Percentiles rank a stretch among this genome's conserved stretches.
These are phyloP conservation scores for Scytalidium lignicola DNA, from an alignment of 2,329 filamentous ascomycete genomes.

Conservation along the genomic window DNA sequence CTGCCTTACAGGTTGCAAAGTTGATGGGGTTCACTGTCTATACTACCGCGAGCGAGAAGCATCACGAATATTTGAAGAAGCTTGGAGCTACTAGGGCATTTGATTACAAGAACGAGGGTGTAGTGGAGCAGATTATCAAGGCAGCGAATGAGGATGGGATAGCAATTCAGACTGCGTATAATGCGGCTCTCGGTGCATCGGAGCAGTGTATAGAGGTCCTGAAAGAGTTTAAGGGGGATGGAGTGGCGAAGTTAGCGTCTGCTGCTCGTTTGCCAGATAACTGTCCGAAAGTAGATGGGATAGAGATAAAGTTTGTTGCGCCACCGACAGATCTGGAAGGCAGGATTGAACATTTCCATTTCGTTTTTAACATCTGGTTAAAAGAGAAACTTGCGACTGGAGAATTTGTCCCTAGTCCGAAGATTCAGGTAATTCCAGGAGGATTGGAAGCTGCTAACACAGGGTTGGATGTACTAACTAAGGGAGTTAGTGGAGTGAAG, in stretches of 20 bases:
- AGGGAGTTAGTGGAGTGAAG: slow-evolving; percentile 36
- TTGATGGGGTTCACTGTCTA: background rate
- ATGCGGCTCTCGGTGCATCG: slow-evolving; percentile 2
- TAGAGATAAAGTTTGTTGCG: slow-evolving; percentile 44
- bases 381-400: slow-evolving; percentile 15
- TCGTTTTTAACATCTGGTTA: slow-evolving; percentile 18
- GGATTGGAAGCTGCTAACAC: slow-evolving; percentile 27
- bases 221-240: slow-evolving; percentile 43
- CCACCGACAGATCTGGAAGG: slow-evolving; percentile 46
- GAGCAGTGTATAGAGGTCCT: slow-evolving; percentile 45
- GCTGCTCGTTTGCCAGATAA: slow-evolving; percentile 55
- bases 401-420: slow-evolving; percentile 31
- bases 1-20: background rate
- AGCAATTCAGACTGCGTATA: background rate
- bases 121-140: slow-evolving; percentile 3
- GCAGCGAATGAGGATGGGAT: slow-evolving; percentile 8
- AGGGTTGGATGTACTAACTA: slow-evolving; percentile 34
- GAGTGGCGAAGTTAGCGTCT: slow-evolving; percentile 41
- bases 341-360: slow-evolving; percentile 15
- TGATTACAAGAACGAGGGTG: background rate
- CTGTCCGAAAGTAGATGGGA: slow-evolving; percentile 45
- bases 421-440: slow-evolving; percentile 33
- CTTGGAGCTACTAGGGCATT: background rate
- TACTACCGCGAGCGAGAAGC: background rate
- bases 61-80: background rate